A percentile compares a stretch with the other conserved stretches of the same genome.
Conservation (phyloP, 1,139 yeast species). For the Hyphopichia khmerensis region DNA sequence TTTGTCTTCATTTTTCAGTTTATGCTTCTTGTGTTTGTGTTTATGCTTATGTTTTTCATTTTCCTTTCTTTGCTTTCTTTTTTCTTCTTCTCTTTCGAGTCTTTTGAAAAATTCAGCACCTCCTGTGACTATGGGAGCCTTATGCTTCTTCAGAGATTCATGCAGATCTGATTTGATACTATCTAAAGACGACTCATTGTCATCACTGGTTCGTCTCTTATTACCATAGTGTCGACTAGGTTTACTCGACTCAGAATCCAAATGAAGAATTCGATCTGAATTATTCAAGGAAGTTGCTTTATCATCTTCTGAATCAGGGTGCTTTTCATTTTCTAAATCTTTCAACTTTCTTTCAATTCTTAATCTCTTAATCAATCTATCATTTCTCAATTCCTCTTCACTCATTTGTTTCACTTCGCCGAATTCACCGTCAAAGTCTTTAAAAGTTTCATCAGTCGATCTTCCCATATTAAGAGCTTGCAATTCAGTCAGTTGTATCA, state of each 20-base stretch:
- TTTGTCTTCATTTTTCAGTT: background rate
- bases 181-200: background rate
- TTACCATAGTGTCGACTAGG: background rate
- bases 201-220: conserved; percentile 1
- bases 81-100: background rate
- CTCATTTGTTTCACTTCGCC: conserved; percentile 24
- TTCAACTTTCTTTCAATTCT: conserved; percentile 9
- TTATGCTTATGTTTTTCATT: background rate
- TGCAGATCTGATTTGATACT: conserved; percentile 3
- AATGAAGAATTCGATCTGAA: background rate
- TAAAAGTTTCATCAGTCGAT: conserved; percentile 7
- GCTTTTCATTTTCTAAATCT: conserved; percentile 3
- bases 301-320: background rate
- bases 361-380: conserved; percentile 16
- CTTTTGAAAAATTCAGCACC: background rate
- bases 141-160: conserved; percentile 2
- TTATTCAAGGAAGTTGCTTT: background rate
- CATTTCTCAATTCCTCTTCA: conserved; percentile 18
- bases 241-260: background rate
- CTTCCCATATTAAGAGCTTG: conserved; percentile 1
- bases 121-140: background rate
- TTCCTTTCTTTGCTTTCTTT: background rate
- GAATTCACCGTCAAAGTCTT: conserved; percentile 32
- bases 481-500: no score
- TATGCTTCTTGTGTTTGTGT: background rate